phyloP scores from a whole-genome alignment of 768 basidiomycete genomes.

The Exidia glandulosa region DNA sequence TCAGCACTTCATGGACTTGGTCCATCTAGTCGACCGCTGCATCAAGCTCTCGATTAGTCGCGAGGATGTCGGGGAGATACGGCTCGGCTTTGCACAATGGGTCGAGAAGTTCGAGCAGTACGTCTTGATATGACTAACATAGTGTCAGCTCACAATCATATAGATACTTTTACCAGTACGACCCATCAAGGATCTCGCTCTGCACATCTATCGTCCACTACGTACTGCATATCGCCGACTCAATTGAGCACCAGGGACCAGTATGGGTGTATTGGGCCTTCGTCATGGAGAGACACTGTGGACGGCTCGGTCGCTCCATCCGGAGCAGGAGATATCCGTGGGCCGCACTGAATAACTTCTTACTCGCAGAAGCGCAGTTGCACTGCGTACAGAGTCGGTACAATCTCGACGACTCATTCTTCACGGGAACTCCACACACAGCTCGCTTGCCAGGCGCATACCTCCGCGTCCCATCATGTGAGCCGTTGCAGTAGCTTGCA shows the following conservation, averaged over 20 bases:
- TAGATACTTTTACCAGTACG: slow-evolving; percentile 25
- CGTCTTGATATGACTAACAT: background rate
- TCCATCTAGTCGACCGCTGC: slow-evolving; percentile 24
- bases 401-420: slow-evolving; percentile 10
- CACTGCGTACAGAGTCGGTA: slow-evolving; percentile 16
- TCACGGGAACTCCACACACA: slow-evolving; percentile 3
- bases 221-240: slow-evolving; percentile 22
- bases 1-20: slow-evolving; percentile 30
- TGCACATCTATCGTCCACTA: slow-evolving; percentile 25
- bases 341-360: slow-evolving; percentile 15
- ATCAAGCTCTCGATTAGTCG: slow-evolving; percentile 25
- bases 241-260: slow-evolving; percentile 22
- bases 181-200: slow-evolving; percentile 13
- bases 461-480: slow-evolving; percentile 16
- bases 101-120: slow-evolving; percentile 9
- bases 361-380: slow-evolving; percentile 18
- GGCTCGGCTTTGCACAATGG: slow-evolving; percentile 7
- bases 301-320: slow-evolving; percentile 15
- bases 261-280: slow-evolving; percentile 27
- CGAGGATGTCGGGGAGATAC: slow-evolving; percentile 16
- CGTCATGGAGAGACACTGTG: slow-evolving; percentile 25
- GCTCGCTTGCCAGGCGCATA: slow-evolving; percentile 9
- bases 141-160: background rate
- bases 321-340: slow-evolving; percentile 16
- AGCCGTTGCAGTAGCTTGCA: slow-evolving; percentile 13